A percentile compares a stretch with the other conserved stretches of the same genome.
phyloP scores from a whole-genome alignment of 2,329 filamentous ascomycete species.

The Epichloe coenophiala region DNA sequence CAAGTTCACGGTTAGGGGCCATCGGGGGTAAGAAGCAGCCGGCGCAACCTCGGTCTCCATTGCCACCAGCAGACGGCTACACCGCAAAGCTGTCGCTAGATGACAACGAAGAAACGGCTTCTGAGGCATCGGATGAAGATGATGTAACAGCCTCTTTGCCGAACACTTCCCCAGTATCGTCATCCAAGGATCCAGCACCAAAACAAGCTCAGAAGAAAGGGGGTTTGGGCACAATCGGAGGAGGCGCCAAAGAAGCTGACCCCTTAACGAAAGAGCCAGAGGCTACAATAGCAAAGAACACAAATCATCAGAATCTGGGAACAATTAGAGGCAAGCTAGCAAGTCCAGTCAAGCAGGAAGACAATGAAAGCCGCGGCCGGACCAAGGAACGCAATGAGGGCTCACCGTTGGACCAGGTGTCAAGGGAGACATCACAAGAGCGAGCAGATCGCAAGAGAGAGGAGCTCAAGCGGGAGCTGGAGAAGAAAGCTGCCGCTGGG shows the following conservation, averaged over 20 bases:
- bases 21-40: conserved; percentile 21
- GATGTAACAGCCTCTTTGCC: conserved; percentile 13
- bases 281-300: not conserved
- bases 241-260: conserved; percentile 11
- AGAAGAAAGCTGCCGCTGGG: conserved; percentile 33
- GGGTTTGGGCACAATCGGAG: conserved; percentile 29
- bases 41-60: conserved; percentile 12
- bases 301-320: conserved; percentile 16
- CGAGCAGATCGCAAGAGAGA: conserved; percentile 35
- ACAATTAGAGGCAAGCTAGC: conserved; percentile 17
- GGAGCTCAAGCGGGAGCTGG: conserved; percentile 37
- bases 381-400: conserved; percentile 10
- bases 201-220: conserved; percentile 12
- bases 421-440: conserved; percentile 30
- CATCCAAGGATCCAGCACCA: conserved; percentile 9
- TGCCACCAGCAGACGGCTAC: conserved; percentile 4
- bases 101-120: conserved; percentile 29
- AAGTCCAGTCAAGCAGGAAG: conserved; percentile 8
- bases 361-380: conserved; percentile 12
- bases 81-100: conserved; percentile 5
- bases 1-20: conserved; percentile 18
- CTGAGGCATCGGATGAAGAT: conserved; percentile 24
- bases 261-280: conserved; percentile 2
- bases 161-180: conserved; percentile 11
- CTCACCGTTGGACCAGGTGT: conserved; percentile 15